Evolutionary conservation across 2,329 filamentous ascomycete species (phyloP), one percentile per base, ranked within the genome.

Genomic region (Pseudogymnoascus sp.): DNA sequence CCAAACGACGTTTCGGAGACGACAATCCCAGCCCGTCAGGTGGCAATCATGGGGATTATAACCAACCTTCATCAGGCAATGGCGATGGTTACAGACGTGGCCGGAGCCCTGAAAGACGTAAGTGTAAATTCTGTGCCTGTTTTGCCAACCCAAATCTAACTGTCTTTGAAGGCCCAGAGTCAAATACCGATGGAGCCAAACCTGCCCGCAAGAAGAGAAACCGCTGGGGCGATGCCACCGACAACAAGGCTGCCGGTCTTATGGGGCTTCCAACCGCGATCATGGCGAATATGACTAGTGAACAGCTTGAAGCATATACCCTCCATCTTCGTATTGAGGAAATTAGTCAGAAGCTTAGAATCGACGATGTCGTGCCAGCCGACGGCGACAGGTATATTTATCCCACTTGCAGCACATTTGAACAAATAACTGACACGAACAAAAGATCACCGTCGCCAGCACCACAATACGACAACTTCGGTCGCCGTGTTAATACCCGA

Each of bases 391-490:
- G 94, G 93, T 96, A 81, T 68, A 88, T 78, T 61, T 61, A 33
- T 20, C 18, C 61, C 60, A 22, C 20, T 36, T 38, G 22, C 50
- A 59, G 22, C 61, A 12, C 30, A 18, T 30, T 30, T 41, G 14
- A 47, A 60, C 41, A n/a, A 47, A 50, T 12, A 28, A 57, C 25
- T 41, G 12, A 43, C 58, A 53, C 33, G 6, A 60, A 18, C 28
- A 11, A 53, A 68, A 97, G 94, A 77, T 99, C 94, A 62, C 93
- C 93, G 18, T 99, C 94, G 63, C 94, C 94, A 37, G 83, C 94
- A 35, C 94, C 94, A 9, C 93, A 97, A 77, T 99, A 99, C 79
- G 94, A 99, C 77, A 99, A 99, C 80, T 95, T 97, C 72, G 94
- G 94, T 80, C 90, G 93, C 69, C 94, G 94, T 91, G 91, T 97